Conservation (phyloP, 2,329 filamentous ascomycete species). For the Coniochaeta sp. region DNA sequence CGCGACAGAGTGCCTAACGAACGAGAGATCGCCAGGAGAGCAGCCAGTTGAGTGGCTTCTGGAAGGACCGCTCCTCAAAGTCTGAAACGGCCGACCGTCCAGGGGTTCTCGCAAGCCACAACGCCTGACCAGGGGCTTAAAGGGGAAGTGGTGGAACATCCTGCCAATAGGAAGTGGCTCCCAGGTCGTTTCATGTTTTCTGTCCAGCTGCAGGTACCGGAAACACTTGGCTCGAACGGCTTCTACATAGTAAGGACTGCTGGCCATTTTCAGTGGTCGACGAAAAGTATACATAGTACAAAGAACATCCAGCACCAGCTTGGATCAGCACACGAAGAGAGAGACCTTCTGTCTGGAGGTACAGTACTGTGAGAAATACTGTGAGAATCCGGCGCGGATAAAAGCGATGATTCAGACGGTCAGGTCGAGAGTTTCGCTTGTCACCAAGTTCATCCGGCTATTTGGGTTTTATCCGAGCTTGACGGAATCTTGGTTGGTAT, state of each 20-base stretch:
- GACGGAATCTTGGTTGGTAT: background rate
- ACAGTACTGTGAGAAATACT: too few relatives aligned
- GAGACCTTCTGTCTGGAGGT: background rate
- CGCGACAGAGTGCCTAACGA: background rate
- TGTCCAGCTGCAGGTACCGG: background rate
- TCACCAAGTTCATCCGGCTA: background rate
- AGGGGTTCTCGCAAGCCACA: background rate
- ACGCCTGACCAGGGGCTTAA: background rate
- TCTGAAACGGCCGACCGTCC: background rate
- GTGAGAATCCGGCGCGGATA: background rate
- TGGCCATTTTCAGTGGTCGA: background rate
- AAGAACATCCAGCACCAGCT: background rate
- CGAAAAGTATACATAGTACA: background rate
- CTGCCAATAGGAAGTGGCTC: background rate
- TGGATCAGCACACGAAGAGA: background rate
- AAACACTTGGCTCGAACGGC: background rate
- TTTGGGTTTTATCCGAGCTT: background rate
- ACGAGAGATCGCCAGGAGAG: background rate
- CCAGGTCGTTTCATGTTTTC: background rate
- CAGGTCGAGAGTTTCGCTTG: background rate
- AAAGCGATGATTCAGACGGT: background rate
- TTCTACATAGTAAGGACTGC: too few relatives aligned
- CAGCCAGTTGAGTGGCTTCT: background rate
- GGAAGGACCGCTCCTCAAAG: background rate
- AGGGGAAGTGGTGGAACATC: background rate